Conservation (phyloP, 352 stramenopile species). For the Phytophthora macrochlamydospora region DNA sequence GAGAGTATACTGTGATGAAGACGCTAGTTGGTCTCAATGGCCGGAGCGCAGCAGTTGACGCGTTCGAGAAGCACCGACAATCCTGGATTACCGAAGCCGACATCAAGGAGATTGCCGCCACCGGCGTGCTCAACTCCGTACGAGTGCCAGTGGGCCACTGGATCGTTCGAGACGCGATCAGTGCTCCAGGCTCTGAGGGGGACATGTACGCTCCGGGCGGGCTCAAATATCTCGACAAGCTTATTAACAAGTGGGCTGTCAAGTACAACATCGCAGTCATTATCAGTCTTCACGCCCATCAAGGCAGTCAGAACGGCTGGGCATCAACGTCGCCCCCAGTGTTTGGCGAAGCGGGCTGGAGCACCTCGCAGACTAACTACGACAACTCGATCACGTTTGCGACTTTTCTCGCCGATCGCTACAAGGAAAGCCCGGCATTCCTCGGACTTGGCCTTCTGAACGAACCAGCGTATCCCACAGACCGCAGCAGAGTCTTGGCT, state of each 20-base stretch:
- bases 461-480: conserved; percentile 34
- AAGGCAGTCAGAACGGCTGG: conserved; percentile 57
- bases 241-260: conserved; percentile 54
- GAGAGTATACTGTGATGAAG: conserved; percentile 21
- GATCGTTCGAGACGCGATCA: conserved; percentile 36
- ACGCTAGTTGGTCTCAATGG: conserved; percentile 10
- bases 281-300: conserved; percentile 56
- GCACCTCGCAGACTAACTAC: conserved; percentile 20
- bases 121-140: conserved; percentile 42
- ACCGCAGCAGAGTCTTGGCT: conserved; percentile 16
- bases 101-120: conserved; percentile 8
- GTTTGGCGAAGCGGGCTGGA: conserved; percentile 26
- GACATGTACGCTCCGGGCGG: conserved; percentile 24
- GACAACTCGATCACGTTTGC: conserved; percentile 44
- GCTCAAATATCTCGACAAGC: conserved; percentile 51
- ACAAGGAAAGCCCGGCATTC: conserved; percentile 49
- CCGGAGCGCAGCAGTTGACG: background rate
- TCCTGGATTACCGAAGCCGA: conserved; percentile 24
- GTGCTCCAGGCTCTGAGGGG: background rate
- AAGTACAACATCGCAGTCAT: conserved; percentile 60
- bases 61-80: conserved; percentile 18
- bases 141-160: conserved; percentile 47
- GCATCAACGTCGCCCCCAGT: conserved; percentile 44
- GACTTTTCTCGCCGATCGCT: conserved; percentile 43
- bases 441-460: conserved; percentile 63